Percentiles rank a stretch among this genome's conserved stretches.
Evolutionary conservation across 306 rosid genomes (phyloP).

Genomic region (Cucurbita ficifolia): DNA sequence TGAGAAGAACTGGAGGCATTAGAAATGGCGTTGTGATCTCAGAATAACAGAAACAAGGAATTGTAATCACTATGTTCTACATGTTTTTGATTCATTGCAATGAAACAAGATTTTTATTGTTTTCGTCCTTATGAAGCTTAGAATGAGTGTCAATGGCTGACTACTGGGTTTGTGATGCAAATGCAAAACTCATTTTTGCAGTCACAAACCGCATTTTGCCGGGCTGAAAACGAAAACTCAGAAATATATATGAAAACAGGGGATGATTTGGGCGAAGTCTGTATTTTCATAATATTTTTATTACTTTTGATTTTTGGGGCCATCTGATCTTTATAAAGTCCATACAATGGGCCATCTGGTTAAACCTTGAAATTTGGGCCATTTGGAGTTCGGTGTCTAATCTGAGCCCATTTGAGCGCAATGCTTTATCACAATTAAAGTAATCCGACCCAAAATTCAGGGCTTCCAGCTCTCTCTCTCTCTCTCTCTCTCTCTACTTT

Average conservation of each 20-base stretch:
- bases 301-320: too few species aligned
- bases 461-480: constrained; percentile 6
- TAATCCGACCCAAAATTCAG: constrained; percentile 3
- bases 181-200: neutral
- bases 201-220: too few species aligned
- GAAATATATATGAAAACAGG: neutral
- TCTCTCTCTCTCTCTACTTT: neutral
- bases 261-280: neutral
- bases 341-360: neutral
- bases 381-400: neutral
- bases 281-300: too few species aligned
- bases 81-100: neutral
- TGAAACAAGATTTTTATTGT: neutral
- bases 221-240: too few species aligned
- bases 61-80: neutral
- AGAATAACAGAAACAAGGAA: neutral
- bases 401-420: neutral
- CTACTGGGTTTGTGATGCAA: neutral
- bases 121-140: neutral
- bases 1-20: neutral
- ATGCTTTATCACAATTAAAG: neutral
- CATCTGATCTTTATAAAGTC: too few species aligned
- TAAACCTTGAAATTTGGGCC: neutral
- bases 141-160: neutral
- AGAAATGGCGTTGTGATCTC: neutral